Evolutionary conservation across 148 eudicot genomes (phyloP).

Genomic region (Rhododendron henanense): DNA sequence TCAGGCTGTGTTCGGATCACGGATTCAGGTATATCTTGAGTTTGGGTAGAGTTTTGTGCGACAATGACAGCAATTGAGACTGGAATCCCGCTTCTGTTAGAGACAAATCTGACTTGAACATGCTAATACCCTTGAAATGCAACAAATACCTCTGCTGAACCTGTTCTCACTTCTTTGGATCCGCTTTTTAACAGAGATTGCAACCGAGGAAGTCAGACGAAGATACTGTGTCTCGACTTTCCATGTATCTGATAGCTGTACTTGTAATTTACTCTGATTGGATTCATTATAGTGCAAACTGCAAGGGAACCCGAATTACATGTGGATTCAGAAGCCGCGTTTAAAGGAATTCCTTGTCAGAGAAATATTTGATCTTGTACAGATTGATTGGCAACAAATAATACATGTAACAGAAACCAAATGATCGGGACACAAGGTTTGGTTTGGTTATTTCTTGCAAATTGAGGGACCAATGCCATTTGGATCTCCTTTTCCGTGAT

Average conservation of each 20-base stretch:
- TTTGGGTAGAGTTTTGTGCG: slow-evolving; percentile 1
- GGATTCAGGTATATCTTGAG: not conserved
- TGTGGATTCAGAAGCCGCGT: not conserved
- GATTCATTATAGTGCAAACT: not conserved
- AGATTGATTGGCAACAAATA: not conserved
- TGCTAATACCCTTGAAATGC: not conserved
- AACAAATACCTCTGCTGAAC: not conserved
- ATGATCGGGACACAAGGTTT: not conserved
- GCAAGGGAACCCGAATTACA: not conserved
- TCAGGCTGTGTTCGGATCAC: not conserved
- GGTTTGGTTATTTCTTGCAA: not conserved
- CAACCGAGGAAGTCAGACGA: not conserved
- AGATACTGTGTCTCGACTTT: not conserved
- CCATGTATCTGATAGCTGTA: not conserved
- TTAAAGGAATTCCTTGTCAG: not conserved
- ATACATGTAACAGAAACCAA: not conserved
- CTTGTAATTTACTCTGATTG: not conserved
- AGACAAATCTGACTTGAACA: not conserved
- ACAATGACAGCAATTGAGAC: not conserved
- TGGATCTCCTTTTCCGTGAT: not conserved
- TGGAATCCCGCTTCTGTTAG: not conserved
- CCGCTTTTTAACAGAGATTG: not conserved
- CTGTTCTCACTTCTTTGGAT: not conserved
- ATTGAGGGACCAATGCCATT: not conserved
- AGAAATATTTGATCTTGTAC: not conserved